A percentile compares a stretch with the other conserved stretches of the same genome.
These are phyloP conservation scores for Haberlea rhodopensis DNA, from an alignment of 257 asterid genomes.

Conservation along the genomic window DNA sequence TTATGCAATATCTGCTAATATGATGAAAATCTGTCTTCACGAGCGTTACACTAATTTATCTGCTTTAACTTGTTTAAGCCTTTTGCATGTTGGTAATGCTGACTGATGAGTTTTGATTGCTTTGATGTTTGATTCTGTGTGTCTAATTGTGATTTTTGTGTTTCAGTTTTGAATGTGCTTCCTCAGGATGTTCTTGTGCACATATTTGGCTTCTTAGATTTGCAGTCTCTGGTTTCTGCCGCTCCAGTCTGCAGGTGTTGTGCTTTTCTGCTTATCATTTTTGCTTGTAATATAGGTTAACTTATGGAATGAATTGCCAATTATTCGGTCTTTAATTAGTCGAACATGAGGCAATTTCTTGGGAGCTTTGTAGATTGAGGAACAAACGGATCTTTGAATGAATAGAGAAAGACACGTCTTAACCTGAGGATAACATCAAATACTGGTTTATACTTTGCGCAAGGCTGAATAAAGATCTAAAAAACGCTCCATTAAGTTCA, in stretches of 20 bases:
- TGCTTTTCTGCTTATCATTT: conserved; percentile 3
- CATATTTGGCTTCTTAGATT: conserved; percentile 63
- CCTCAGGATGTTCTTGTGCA: conserved; percentile 70
- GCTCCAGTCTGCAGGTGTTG: conserved; percentile 70
- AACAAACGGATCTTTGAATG: not conserved
- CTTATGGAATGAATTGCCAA: not conserved
- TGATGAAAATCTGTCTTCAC: conserved; percentile 12
- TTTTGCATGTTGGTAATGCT: not conserved
- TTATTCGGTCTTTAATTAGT: not conserved
- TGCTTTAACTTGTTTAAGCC: not conserved
- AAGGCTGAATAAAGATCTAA: no score
- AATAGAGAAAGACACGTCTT: not conserved
- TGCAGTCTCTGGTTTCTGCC: conserved; percentile 65
- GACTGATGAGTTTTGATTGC: not conserved
- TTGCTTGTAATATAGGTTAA: not conserved
- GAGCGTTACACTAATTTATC: conserved; percentile 7
- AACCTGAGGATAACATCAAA: not conserved
- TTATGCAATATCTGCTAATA: not conserved
- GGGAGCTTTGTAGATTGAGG: not conserved
- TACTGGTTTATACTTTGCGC: not conserved
- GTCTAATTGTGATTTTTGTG: conserved; percentile 5
- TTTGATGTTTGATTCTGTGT: conserved; percentile 13
- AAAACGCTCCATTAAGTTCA: no score
- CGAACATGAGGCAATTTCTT: not conserved
- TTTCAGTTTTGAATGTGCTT: conserved; percentile 48